These are phyloP conservation scores for Crotalaria pallida DNA, from an alignment of 306 rosid genomes.

Conservation along the genomic window DNA sequence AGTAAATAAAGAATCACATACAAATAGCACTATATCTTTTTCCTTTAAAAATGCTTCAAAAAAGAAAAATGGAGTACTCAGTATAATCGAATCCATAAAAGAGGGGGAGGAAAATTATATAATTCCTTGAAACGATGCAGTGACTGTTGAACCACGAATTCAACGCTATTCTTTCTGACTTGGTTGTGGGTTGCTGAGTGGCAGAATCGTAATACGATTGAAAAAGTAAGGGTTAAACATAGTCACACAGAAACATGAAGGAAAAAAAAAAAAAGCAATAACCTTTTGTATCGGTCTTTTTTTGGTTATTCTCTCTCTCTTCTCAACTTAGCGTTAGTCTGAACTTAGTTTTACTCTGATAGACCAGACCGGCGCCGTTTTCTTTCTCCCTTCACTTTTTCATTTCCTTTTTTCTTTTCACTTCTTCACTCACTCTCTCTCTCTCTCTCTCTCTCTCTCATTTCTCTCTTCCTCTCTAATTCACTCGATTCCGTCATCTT, in stretches of 20 bases:
- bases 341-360: too few species aligned
- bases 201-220: conserved; percentile 15
- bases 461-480: too few species aligned
- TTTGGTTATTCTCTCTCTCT: conserved; percentile 6
- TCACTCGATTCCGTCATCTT: background rate
- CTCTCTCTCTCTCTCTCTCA: background rate
- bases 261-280: background rate
- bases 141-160: too few species aligned
- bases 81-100: too few species aligned
- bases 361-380: conserved; percentile 41
- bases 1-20: too few species aligned
- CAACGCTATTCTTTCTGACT: too few species aligned
- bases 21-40: too few species aligned
- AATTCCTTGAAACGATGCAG: too few species aligned
- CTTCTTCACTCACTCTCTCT: background rate
- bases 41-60: too few species aligned
- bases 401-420: background rate
- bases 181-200: too few species aligned
- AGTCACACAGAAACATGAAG: conserved; percentile 19
- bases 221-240: conserved; percentile 16
- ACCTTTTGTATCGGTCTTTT: conserved; percentile 19
- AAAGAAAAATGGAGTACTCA: too few species aligned
- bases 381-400: background rate
- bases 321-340: conserved; percentile 27
- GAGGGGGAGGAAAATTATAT: too few species aligned